These are phyloP conservation scores for Lindgomyces ingoldianus DNA, from an alignment of 495 filamentous ascomycete genomes.

Conservation along the genomic window DNA sequence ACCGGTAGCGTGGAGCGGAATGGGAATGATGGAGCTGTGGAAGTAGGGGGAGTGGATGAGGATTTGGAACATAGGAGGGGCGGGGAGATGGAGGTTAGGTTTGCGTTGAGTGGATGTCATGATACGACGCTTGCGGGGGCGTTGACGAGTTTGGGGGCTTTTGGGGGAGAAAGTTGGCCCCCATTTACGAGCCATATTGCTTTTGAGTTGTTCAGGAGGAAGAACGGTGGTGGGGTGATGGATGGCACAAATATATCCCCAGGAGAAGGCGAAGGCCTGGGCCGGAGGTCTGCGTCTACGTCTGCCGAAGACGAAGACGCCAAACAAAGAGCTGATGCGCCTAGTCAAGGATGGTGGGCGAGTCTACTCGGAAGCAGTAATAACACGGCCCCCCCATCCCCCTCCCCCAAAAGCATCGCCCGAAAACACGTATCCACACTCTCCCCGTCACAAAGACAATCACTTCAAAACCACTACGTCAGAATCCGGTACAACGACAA, in stretches of 20 bases:
- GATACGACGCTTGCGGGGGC: constrained; percentile 88
- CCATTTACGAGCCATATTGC: constrained; percentile 90
- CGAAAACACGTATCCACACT: constrained; percentile 55
- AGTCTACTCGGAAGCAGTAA: constrained; percentile 49
- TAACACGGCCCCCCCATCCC: background rate
- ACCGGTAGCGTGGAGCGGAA: constrained; percentile 66
- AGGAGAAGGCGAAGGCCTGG: too few relatives aligned
- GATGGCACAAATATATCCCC: too few relatives aligned
- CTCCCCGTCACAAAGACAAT: constrained; percentile 53
- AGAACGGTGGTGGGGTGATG: too few relatives aligned
- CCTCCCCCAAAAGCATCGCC: constrained; percentile 47
- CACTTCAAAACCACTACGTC: constrained; percentile 77
- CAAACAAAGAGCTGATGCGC: too few relatives aligned
- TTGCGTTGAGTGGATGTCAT: constrained; percentile 84
- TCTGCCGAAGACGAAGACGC: too few relatives aligned
- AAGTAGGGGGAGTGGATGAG: constrained; percentile 51
- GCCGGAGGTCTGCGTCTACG: too few relatives aligned
- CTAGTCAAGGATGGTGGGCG: constrained; percentile 50
- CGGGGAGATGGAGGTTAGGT: constrained; percentile 60
- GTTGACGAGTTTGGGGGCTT: constrained; percentile 76
- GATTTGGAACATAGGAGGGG: constrained; percentile 44
- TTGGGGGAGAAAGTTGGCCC: constrained; percentile 74
- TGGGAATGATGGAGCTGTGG: constrained; percentile 56
- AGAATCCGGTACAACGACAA: constrained; percentile 90
- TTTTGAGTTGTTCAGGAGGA: constrained; percentile 74